Evolutionary conservation across 148 eudicot species (phyloP), one percentile per base, ranked within the genome.

Genomic region (Selenicereus undatus): DNA sequence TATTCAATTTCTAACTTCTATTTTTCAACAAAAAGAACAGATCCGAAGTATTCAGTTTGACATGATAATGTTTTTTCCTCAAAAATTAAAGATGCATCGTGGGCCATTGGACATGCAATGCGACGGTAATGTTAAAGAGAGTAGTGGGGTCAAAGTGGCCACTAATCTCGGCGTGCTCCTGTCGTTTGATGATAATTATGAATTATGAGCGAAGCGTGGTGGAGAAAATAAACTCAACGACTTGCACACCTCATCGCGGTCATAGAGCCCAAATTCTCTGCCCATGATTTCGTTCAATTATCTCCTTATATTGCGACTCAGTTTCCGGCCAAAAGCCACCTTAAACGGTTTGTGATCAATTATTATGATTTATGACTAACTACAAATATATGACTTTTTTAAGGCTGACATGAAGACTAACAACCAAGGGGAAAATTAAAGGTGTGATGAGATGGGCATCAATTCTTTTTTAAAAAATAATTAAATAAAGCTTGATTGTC

Each of bases 111-210:
- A 64, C 29, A 64, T 18, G 8, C n/a, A 20, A 18, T 18, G 29
- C 27, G n/a, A 64, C n/a, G 62, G 62, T 18, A 56, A 39, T 39
- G 43, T 39, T 4, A 56, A 18, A 56, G 5, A 6, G 7, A 56
- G 22, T 39, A 64, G 68, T 64, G 68, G 68, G 68, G 68, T 64
- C 68, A 64, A 64, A 64, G n/a, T 64, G 68, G 68, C 68, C 68
- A 64, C 68, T 64, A 64, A 64, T 64, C 68, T 64, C 68, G 68
- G 68, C 68, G 12, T 64, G 68, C 68, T 64, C 68, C 10, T 64
- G 29, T 64, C 68, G 7, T 64, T 14, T 56, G 2, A 18, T 56
- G n/a, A 18, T 56, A 56, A 16, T 3, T 14, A 56, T 56, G 3
- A 32, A 32, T 32, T 21, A 60, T 60, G 43, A 39, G 5, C 3